Evolutionary conservation across 208 protist species (phyloP), one percentile per base, ranked within the genome.

Genomic region (Porcisia hertigi): DNA sequence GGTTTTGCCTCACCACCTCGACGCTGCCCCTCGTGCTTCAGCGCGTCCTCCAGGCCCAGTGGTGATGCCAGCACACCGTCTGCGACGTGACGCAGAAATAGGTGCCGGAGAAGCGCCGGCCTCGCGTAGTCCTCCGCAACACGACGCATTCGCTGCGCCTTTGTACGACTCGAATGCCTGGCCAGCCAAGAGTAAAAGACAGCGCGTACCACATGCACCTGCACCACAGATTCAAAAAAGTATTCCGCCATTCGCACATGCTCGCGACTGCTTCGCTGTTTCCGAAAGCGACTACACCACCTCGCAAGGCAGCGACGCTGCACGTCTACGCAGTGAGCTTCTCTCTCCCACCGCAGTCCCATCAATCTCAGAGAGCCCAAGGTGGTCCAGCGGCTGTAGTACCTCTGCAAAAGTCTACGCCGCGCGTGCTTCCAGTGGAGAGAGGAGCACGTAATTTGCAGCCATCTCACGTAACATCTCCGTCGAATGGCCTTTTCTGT

Each of bases 51-150:
- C 20, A 55, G 36, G 36, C 64, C 69, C 25, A 58, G 11, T 7
- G 53, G 55, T 18, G 76, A 65, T 20, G 53, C 55, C 67, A 80
- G 52, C 20, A 80, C 69, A 18, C 69, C 53, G 53, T 80, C 76
- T 12, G 69, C 60, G 47, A 80, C 43, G 36, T 39, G 67, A n/a
- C 55, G 76, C 53, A 70, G 14, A 66, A 80, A 80, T 0, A 80
- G 57, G 43, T 75, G 59, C 30, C 76, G 69, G 69, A 80, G 53
- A 30, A 80, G 69, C 39, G 69, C 76, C 49, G 76, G 76, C 30
- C 76, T 53, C 54, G 76, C 76, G 69, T 80, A 80, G 1, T 18
- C 55, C 69, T 74, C 69, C 41, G 76, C 76, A 18, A 80, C 76
- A 14, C 76, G 76, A 12, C 69, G 76, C 76, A 80, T 80, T 23